These are phyloP conservation scores for Diaporthe humulicola DNA, from an alignment of 2,329 filamentous ascomycete genomes.

Conservation along the genomic window DNA sequence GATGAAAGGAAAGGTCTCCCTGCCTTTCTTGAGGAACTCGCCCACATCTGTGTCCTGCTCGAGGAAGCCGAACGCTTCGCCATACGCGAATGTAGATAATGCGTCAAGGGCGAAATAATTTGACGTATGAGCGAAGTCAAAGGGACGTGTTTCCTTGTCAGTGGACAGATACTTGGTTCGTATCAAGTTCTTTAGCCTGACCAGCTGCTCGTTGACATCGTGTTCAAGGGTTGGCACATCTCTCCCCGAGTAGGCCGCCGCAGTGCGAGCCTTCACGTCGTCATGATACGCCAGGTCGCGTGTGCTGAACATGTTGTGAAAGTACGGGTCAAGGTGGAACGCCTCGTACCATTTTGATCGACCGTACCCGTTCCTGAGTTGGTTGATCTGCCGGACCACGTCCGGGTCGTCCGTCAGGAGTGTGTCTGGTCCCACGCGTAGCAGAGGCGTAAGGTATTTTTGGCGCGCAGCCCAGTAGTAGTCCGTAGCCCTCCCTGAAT, in stretches of 20 bases:
- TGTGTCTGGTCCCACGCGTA: conserved; percentile 53
- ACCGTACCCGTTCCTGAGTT: conserved; percentile 46
- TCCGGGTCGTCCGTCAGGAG: conserved; percentile 51
- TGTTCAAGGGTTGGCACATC: conserved; percentile 45
- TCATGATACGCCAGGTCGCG: conserved; percentile 49
- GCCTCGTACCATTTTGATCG: conserved; percentile 57
- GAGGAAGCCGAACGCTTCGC: conserved; percentile 59
- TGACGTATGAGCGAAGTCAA: conserved; percentile 58
- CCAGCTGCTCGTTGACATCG: conserved; percentile 44
- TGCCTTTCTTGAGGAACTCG: conserved; percentile 56
- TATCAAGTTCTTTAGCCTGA: neutral
- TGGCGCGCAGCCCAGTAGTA: conserved; percentile 43
- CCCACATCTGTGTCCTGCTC: conserved; percentile 56
- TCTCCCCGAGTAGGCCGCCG: conserved; percentile 46
- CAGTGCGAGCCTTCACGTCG: conserved; percentile 44
- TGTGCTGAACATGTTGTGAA: conserved; percentile 63
- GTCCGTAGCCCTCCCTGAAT: conserved; percentile 44
- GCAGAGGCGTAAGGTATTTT: conserved; percentile 44
- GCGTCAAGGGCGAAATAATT: conserved; percentile 64
- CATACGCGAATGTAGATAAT: conserved; percentile 61
- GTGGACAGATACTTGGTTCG: conserved; percentile 5
- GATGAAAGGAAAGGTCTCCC: conserved; percentile 54
- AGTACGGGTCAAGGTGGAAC: conserved; percentile 61
- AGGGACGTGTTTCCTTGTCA: conserved; percentile 47
- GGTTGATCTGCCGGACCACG: conserved; percentile 47